Evolutionary conservation across 1,284 basidiomycete genomes (phyloP).

Genomic region (Pulveroboletus sp.): DNA sequence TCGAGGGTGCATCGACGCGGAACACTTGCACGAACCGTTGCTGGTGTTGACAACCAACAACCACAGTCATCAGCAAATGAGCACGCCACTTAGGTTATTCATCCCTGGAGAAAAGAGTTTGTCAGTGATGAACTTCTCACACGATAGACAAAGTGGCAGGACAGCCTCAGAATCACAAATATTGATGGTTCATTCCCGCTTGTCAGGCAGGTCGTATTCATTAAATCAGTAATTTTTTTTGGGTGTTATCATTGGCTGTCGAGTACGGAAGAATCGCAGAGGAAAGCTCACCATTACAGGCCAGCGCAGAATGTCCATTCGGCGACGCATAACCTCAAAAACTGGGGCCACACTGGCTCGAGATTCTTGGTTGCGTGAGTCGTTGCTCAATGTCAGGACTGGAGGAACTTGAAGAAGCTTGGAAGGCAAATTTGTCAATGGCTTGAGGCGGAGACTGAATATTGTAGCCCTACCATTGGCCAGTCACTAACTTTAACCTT

Average conservation of each 20-base stretch:
- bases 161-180: conserved; percentile 6
- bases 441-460: no score
- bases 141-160: background rate
- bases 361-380: background rate
- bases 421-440: no score
- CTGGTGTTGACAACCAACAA: background rate
- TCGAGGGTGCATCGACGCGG: no score
- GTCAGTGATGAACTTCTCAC: background rate
- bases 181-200: conserved; percentile 8
- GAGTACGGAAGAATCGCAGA: background rate
- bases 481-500: no score
- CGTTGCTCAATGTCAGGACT: no score
- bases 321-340: background rate
- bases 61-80: background rate
- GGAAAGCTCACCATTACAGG: conserved; percentile 2
- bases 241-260: conserved; percentile 6
- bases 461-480: no score
- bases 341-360: no score
- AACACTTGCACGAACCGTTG: no score
- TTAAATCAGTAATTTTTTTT: conserved; percentile 15
- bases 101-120: background rate
- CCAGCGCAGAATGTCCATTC: no score
- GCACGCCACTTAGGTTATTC: no score
- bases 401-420: no score
- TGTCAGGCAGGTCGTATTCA: conserved; percentile 13